phyloP scores from a whole-genome alignment of 2,329 filamentous ascomycete species.

The Metarhizium anisopliae region DNA sequence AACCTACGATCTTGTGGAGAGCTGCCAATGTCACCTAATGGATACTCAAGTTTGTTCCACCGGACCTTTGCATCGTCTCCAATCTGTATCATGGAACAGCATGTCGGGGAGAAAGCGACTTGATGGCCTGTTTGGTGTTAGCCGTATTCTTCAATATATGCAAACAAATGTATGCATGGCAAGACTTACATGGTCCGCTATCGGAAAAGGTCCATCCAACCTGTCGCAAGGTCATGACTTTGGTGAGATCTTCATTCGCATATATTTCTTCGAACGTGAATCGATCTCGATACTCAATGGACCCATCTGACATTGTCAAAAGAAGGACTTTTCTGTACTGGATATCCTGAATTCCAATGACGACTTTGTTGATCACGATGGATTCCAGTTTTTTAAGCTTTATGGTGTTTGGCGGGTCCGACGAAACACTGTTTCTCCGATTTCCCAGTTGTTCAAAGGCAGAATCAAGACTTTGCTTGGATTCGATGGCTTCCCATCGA shows the following conservation, averaged over 20 bases:
- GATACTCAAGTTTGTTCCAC: slow-evolving; percentile 48
- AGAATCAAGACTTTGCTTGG: slow-evolving; percentile 57
- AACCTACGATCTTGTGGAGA: slow-evolving; percentile 38
- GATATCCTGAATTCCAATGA: slow-evolving; percentile 58
- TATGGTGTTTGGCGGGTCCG: slow-evolving; percentile 22
- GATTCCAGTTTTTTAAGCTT: slow-evolving; percentile 58
- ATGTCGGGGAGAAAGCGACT: slow-evolving; percentile 51
- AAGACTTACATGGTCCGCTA: slow-evolving; percentile 51
- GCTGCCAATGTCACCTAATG: slow-evolving; percentile 37
- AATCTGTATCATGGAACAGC: slow-evolving; percentile 49
- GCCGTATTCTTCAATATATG: not conserved
- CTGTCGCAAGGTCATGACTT: slow-evolving; percentile 63
- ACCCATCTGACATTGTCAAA: slow-evolving; percentile 71
- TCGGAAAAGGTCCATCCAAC: slow-evolving; percentile 66
- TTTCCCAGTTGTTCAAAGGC: slow-evolving; percentile 67
- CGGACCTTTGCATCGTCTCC: slow-evolving; percentile 48
- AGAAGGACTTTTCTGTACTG: slow-evolving; percentile 65
- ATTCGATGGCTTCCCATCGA: slow-evolving; percentile 71
- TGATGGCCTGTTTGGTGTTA: slow-evolving; percentile 39
- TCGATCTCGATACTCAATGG: slow-evolving; percentile 71
- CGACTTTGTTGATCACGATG: slow-evolving; percentile 59
- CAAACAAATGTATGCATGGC: not conserved
- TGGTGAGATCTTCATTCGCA: slow-evolving; percentile 52
- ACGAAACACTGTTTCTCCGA: slow-evolving; percentile 45
- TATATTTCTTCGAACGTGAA: slow-evolving; percentile 61